Base-by-base conservation (phyloP, 768 basidiomycete genomes). In the Xerocomellus dryophilus region DNA sequence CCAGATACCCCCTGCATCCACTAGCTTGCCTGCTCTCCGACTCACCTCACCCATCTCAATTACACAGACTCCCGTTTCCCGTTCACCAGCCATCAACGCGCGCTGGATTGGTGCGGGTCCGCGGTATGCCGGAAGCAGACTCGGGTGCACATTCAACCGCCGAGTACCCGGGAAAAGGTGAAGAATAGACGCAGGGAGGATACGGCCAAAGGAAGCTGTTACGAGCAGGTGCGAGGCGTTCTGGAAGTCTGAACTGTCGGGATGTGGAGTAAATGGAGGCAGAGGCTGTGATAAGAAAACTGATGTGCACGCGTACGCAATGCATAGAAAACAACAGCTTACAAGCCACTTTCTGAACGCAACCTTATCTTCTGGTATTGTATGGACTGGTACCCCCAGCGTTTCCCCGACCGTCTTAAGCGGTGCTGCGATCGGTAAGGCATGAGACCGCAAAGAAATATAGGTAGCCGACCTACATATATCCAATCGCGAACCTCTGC, bases 71-170 rank as follows among this genome's bases (percentile, higher is more conserved):
- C 92, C 94, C 0, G 89, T 91, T 56, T 81, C 77, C 6, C 63
- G 64, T 46, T 84, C 84, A 3, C 82, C 83, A 54, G 86, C 82
- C 41, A 90, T 71, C 38, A 98, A 76, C 0, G 86, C 79, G 62
- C 85, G 88, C 63, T 97, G 94, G 36, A 98, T 90, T 0, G 94
- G 94, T 3, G 93, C 90, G 9, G 94, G 84, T 0, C 94, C 94
- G n/a, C 94, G 84, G 67, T 90, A 94, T 25, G 78, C 75, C 0
- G 94, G 94, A 32, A 98, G 78, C 0, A 93, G 73, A 34, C 93
- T 95, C 0, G 93, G 93, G 62, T 98, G 94, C 7, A 98, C 83
- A 63, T 98, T 97, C 35, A 98, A 74, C 21, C 87, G 75, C 43
- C 82, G 80, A 0, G 69, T 62, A 0, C 75, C 74, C 0, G 72